Conservation (phyloP, 352 stramenopile genomes). For the Globisporangium middletonii region DNA sequence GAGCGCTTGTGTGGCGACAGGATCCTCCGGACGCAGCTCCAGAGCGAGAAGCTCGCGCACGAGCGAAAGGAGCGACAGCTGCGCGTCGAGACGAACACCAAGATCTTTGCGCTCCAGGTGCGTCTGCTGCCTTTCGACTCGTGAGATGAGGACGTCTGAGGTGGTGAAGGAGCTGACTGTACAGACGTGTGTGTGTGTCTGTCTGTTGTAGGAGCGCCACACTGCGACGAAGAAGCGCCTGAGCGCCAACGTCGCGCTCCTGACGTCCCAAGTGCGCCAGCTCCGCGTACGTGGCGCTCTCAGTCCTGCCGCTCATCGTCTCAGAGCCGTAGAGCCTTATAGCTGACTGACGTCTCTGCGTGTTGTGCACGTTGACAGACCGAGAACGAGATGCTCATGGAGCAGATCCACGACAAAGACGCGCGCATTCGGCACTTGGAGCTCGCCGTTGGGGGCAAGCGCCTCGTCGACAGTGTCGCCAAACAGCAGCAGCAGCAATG, state of each 20-base stretch:
- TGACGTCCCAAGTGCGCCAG: conserved; percentile 27
- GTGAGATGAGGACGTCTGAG: too few species aligned
- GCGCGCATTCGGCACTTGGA: conserved; percentile 48
- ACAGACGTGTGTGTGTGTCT: background rate
- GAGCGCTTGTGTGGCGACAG: conserved; percentile 12
- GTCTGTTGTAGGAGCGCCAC: conserved; percentile 27
- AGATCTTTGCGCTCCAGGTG: conserved; percentile 34
- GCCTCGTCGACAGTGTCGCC: conserved; percentile 17
- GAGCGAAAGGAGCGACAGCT: conserved; percentile 45
- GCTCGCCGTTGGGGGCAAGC: conserved; percentile 35
- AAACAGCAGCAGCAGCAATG: background rate
- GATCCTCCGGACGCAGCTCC: conserved; percentile 35
- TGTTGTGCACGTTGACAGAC: conserved; percentile 7
- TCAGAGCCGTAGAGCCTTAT: too few species aligned
- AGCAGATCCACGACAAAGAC: conserved; percentile 28
- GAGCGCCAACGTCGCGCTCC: conserved; percentile 18
- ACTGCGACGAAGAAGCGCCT: conserved; percentile 32
- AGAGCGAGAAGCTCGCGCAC: conserved; percentile 25
- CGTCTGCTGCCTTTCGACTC: background rate
- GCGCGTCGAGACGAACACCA: conserved; percentile 34
- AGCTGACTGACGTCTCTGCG: background rate
- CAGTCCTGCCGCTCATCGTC: background rate
- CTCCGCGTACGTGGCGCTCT: conserved; percentile 21
- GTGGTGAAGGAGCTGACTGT: background rate
- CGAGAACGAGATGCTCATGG: conserved; percentile 40